phyloP scores from a whole-genome alignment of 163 green algal species.

The Scenedesmus sp. region DNA sequence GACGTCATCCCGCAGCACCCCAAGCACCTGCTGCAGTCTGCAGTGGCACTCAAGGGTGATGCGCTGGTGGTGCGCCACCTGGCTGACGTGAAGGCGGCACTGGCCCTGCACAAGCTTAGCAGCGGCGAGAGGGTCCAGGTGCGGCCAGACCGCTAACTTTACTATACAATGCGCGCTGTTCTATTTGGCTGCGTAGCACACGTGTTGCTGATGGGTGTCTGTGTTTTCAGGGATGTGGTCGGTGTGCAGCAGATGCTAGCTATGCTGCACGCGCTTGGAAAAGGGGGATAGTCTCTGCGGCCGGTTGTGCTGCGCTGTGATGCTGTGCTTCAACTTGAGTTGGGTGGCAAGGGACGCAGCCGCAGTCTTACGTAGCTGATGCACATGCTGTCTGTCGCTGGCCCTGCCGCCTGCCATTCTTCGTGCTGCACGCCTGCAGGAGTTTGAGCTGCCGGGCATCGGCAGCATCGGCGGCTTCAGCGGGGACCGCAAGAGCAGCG shows the following conservation, averaged over 20 bases:
- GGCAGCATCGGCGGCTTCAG: slow-evolving; percentile 74
- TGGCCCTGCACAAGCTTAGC: slow-evolving; percentile 55
- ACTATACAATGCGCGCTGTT: no score
- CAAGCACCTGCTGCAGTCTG: slow-evolving; percentile 87
- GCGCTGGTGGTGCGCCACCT: slow-evolving; percentile 75
- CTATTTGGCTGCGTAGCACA: no score
- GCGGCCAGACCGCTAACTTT: neutral
- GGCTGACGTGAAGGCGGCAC: slow-evolving; percentile 57
- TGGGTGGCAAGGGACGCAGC: neutral
- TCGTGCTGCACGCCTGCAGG: neutral
- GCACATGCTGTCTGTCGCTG: neutral
- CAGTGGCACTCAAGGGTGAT: slow-evolving; percentile 81
- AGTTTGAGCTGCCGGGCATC: slow-evolving; percentile 80
- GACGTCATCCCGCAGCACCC: slow-evolving; percentile 87
- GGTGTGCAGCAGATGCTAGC: neutral
- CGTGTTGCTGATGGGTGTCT: no score
- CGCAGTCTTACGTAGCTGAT: neutral
- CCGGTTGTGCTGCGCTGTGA: neutral
- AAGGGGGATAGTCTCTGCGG: neutral
- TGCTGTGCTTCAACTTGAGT: neutral
- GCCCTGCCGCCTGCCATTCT: neutral
- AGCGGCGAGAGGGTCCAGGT: slow-evolving; percentile 49
- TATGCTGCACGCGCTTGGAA: neutral
- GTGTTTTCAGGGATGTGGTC: no score
- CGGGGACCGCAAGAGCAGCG: slow-evolving; percentile 70